Percentiles rank a stretch among this genome's conserved stretches.
These are phyloP conservation scores for Hordeum marinum DNA, from an alignment of 176 grass and related monocot genomes.

Conservation along the genomic window DNA sequence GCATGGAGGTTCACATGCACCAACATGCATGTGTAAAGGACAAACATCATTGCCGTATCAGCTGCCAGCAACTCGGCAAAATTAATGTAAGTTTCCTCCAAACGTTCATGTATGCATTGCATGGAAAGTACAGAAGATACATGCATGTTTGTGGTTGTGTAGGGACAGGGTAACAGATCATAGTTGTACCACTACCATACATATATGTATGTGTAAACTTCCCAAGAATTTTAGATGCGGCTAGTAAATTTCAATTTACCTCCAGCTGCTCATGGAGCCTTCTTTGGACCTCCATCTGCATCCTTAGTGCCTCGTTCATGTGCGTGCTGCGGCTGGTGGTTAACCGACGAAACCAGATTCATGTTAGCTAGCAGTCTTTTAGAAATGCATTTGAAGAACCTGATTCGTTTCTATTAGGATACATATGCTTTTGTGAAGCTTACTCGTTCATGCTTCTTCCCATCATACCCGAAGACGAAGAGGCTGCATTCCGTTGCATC, in stretches of 20 bases:
- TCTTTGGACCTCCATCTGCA: constrained; percentile 94
- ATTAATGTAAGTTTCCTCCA: constrained; percentile 24
- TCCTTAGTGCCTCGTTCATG: constrained; percentile 65
- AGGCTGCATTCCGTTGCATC: constrained; percentile 75
- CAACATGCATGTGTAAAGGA: not conserved
- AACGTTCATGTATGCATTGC: constrained; percentile 19
- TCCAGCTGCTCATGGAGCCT: constrained; percentile 89
- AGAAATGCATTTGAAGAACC: not conserved
- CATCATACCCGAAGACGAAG: constrained; percentile 68
- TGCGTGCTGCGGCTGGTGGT: constrained; percentile 65
- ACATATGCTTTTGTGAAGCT: not conserved
- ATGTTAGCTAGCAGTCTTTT: not conserved
- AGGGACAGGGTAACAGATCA: not conserved
- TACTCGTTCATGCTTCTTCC: constrained; percentile 84
- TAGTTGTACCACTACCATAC: not conserved
- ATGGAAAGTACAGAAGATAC: constrained; percentile 21
- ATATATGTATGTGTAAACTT: constrained; percentile 24
- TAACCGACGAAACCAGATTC: not conserved
- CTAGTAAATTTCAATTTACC: constrained; percentile 26
- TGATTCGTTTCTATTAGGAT: not conserved
- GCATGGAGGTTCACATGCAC: constrained; percentile 1
- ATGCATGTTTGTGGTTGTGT: not conserved
- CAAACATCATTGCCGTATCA: not conserved
- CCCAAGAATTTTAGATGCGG: not conserved
- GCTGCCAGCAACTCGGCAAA: not conserved